These are phyloP conservation scores for Ophiostoma ips DNA, from an alignment of 2,329 filamentous ascomycete genomes.

Conservation along the genomic window DNA sequence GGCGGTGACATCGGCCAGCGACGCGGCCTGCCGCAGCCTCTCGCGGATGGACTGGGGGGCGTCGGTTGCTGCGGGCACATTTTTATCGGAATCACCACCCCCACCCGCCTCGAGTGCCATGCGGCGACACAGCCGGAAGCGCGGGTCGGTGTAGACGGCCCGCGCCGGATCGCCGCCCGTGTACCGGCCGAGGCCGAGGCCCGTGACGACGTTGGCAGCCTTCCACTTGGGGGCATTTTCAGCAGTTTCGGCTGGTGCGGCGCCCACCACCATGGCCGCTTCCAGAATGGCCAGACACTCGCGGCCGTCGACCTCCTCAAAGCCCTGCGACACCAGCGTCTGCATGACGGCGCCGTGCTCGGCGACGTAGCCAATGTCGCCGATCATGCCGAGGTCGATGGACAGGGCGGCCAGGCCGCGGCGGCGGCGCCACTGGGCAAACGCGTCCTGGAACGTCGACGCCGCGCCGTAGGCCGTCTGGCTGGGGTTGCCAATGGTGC, in stretches of 20 bases:
- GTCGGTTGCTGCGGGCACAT: not conserved
- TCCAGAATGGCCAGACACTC: slow-evolving; percentile 15
- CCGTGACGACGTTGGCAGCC: slow-evolving; percentile 13
- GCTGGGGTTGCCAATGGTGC: slow-evolving; percentile 22
- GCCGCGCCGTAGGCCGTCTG: slow-evolving; percentile 29
- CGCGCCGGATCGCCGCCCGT: slow-evolving; percentile 10
- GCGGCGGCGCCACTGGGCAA: slow-evolving; percentile 22
- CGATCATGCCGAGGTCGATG: slow-evolving; percentile 27
- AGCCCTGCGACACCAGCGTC: slow-evolving; percentile 13
- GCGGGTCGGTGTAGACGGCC: slow-evolving; percentile 12
- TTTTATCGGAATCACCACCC: not conserved
- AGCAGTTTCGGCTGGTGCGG: not conserved
- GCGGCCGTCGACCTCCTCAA: slow-evolving; percentile 12
- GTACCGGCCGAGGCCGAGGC: slow-evolving; percentile 12
- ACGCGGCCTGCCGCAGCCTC: slow-evolving; percentile 3
- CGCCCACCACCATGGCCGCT: slow-evolving; percentile 14
- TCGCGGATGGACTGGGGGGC: slow-evolving; percentile 7
- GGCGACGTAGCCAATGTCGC: slow-evolving; percentile 20
- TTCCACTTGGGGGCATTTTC: not conserved
- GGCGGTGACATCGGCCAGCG: slow-evolving; percentile 2
- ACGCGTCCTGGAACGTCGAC: slow-evolving; percentile 27
- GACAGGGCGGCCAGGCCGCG: slow-evolving; percentile 22
- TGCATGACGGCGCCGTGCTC: slow-evolving; percentile 13
- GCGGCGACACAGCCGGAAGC: slow-evolving; percentile 10
- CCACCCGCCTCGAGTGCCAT: not conserved